A percentile compares a stretch with the other conserved stretches of the same genome.
phyloP scores from a whole-genome alignment of 495 filamentous ascomycete species.

The Astrocystis sublimbata region DNA sequence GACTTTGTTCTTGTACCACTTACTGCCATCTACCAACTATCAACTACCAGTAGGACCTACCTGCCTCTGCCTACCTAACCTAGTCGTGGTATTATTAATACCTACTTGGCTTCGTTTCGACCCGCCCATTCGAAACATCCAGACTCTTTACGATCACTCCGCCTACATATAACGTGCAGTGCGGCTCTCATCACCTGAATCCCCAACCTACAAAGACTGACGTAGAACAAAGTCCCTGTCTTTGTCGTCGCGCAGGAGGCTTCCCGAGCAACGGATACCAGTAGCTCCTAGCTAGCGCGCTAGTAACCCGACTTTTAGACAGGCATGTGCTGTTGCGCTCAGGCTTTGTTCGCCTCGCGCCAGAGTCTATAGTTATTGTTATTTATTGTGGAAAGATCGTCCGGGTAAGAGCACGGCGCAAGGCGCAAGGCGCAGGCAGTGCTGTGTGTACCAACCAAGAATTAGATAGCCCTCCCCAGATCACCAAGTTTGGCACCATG shows the following conservation, averaged over 20 bases:
- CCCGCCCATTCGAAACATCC: no score
- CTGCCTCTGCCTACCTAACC: neutral
- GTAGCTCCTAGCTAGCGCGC: neutral
- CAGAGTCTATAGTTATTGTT: neutral
- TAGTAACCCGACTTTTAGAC: neutral
- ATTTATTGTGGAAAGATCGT: neutral
- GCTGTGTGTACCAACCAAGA: no score
- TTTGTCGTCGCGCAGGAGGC: neutral
- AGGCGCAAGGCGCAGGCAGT: neutral
- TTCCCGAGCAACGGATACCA: constrained; percentile 6
- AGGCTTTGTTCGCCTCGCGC: neutral
- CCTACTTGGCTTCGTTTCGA: neutral
- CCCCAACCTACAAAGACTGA: neutral
- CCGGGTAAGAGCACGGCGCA: neutral
- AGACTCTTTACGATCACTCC: neutral
- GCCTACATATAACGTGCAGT: neutral
- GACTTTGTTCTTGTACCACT: neutral
- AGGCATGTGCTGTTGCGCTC: constrained; percentile 10
- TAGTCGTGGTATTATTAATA: constrained; percentile 14
- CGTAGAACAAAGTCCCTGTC: neutral
- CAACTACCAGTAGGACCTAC: neutral
- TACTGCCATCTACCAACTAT: neutral
- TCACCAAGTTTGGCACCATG: constrained; percentile 18
- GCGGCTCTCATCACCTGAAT: no score
- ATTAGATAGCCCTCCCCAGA: no score